Evolutionary conservation across 1,284 basidiomycete species (phyloP).

Genomic region (Hymenochaete sp.): DNA sequence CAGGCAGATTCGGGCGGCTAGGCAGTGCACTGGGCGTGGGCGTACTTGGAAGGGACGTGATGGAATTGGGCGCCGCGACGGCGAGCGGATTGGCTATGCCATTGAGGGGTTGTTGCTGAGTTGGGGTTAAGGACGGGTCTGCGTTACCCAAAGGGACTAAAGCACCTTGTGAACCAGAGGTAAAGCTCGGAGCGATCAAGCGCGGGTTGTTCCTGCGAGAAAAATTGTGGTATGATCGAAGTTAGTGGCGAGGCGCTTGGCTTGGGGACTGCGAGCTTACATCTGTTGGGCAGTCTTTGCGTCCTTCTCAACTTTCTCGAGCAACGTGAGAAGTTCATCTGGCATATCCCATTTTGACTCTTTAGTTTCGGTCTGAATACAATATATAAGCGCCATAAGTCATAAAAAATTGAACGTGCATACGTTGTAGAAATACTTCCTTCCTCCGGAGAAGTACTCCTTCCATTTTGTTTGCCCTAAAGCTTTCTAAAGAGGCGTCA

Average conservation of each 20-base stretch:
- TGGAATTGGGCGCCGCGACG: too few species aligned
- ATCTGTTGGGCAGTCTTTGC: conserved; percentile 29
- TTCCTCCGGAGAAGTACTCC: conserved; percentile 80
- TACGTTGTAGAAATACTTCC: conserved; percentile 91
- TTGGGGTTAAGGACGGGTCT: conserved; percentile 12
- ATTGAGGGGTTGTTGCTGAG: conserved; percentile 13
- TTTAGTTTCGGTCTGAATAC: conserved; percentile 62
- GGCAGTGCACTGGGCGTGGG: conserved; percentile 48
- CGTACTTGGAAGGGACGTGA: conserved; percentile 42
- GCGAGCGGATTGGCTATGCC: conserved; percentile 11
- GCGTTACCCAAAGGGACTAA: conserved; percentile 11
- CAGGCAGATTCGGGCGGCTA: conserved; percentile 67
- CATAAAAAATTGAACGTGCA: conserved; percentile 21
- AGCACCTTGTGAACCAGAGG: conserved; percentile 16
- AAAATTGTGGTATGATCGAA: not conserved
- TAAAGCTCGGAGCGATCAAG: conserved; percentile 13
- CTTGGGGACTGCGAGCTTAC: too few species aligned
- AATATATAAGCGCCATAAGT: not conserved
- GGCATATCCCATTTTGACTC: conserved; percentile 94
- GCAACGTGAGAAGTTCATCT: conserved; percentile 69
- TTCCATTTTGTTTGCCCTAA: conserved; percentile 51
- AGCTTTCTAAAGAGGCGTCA: conserved; percentile 10
- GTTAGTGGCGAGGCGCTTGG: not conserved
- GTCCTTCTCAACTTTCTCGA: conserved; percentile 80
- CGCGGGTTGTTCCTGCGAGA: conserved; percentile 10